Evolutionary conservation across 2,329 filamentous ascomycete genomes (phyloP), one percentile per base, ranked within the genome.

Genomic region (Colletotrichum siamense): DNA sequence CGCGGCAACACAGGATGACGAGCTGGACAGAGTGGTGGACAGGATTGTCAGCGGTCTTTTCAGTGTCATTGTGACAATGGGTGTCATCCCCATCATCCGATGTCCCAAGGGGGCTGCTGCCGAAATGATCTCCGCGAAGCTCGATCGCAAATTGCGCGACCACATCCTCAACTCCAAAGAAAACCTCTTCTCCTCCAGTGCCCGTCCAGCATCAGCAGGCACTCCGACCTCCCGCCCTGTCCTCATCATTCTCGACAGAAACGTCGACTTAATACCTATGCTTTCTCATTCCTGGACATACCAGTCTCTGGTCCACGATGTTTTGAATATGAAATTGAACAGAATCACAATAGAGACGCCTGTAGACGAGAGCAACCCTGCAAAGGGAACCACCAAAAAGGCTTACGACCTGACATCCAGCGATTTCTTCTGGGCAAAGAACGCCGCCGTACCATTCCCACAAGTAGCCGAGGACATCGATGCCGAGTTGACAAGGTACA

Each of bases 101-200:
- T 98, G 95, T 82, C 96, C 97, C 8, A 98, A 97, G 83, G 95
- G 94, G 66, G 96, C 95, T 44, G 95, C 97, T 5, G 96, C 97
- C 16, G 96, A 99, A 83, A 94, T 98, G 89, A 98, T 99, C 79
- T 94, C 96, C 16, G 95, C 95, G 16, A 98, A 98, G 82, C 92
- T 99, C 28, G 97, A 99, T 83, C 93, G 97, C 76, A 99, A 99
- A 84, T 91, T 99, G 26, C 93, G 97, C 81, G 97, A 99, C 82
- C 97, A 99, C 83, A 95, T 99, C 69, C 90, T 99, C 78, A 99
- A 99, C 85, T 98, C 96, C 15, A 99, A 98, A 87, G 96, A 98
- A 83, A 99, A 98, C 82, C 91, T 99, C 6, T 99, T 99, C 84
- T 98, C 96, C 55, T 76, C 81, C 22, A 87, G 85, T 74, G 89